A percentile compares a stretch with the other conserved stretches of the same genome.
Conservation (phyloP, 2,329 filamentous ascomycete species). For the Ophiostoma populinum region DNA sequence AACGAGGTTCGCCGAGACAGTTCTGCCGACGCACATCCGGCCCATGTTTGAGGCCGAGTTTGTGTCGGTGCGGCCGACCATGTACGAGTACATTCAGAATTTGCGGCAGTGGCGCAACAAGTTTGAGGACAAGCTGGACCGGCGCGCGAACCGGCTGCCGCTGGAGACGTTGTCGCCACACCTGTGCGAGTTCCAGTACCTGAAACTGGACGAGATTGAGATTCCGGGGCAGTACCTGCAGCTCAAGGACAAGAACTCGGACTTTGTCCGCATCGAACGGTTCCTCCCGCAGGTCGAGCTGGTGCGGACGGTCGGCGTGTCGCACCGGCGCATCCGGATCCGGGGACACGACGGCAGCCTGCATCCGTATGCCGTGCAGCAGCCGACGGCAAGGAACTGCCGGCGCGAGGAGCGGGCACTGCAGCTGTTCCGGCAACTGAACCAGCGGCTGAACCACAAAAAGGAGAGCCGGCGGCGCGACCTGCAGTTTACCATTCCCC, state of each 20-base stretch:
- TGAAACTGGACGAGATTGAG: conserved; percentile 97
- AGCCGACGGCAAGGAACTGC: conserved; percentile 82
- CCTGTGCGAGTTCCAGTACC: conserved; percentile 89
- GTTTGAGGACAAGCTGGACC: conserved; percentile 93
- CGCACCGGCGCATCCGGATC: conserved; percentile 85
- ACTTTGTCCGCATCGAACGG: conserved; percentile 92
- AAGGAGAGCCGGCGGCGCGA: conserved; percentile 92
- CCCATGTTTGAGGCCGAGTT: conserved; percentile 98
- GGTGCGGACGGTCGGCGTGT: conserved; percentile 76
- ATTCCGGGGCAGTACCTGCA: conserved; percentile 92
- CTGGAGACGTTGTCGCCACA: conserved; percentile 79
- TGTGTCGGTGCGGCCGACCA: conserved; percentile 83
- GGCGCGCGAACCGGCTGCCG: conserved; percentile 52
- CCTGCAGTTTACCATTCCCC: conserved; percentile 83
- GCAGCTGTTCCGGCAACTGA: conserved; percentile 94
- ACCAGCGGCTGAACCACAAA: conserved; percentile 75
- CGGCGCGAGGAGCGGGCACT: conserved; percentile 86
- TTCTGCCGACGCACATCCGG: conserved; percentile 84
- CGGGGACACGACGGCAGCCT: conserved; percentile 92
- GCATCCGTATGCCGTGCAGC: conserved; percentile 93
- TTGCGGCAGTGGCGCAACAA: conserved; percentile 90
- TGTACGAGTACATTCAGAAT: conserved; percentile 98
- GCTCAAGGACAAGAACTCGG: conserved; percentile 97
- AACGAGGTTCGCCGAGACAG: conserved; percentile 87
- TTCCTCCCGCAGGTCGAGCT: conserved; percentile 92